These are phyloP conservation scores for Polygonum maritimum DNA, from an alignment of 148 eudicot genomes.

Conservation along the genomic window DNA sequence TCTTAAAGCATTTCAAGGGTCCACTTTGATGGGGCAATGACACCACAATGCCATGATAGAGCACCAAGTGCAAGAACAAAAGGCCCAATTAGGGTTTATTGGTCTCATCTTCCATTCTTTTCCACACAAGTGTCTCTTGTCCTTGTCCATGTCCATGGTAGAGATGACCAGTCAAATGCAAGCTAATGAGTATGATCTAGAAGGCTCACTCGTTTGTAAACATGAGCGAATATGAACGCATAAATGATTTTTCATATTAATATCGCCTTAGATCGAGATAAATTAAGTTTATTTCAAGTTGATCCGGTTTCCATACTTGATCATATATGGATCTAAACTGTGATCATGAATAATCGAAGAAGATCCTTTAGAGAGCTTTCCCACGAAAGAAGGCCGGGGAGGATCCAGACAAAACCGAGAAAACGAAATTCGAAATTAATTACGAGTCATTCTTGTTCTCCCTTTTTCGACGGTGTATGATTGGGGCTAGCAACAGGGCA, in stretches of 20 bases:
- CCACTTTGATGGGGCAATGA: conserved; percentile 5
- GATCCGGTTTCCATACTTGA: neutral
- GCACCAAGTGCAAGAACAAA: conserved; percentile 5
- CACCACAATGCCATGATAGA: neutral
- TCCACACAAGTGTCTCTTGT: conserved; percentile 1
- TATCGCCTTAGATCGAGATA: neutral
- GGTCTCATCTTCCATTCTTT: conserved; percentile 5
- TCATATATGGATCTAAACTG: neutral
- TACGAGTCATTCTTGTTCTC: neutral
- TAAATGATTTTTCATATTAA: neutral
- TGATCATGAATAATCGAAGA: neutral
- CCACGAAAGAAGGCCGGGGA: no score
- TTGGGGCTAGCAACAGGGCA: neutral
- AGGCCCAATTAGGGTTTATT: conserved; percentile 5
- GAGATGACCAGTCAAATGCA: neutral
- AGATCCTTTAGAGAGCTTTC: no score
- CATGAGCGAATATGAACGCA: neutral
- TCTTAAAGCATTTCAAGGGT: conserved; percentile 6
- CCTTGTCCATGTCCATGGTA: neutral
- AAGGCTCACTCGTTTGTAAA: neutral
- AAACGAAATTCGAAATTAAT: neutral
- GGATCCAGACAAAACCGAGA: no score
- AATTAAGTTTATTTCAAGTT: neutral
- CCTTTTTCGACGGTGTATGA: neutral
- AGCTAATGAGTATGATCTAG: neutral